A percentile compares a stretch with the other conserved stretches of the same genome.
Evolutionary conservation across 306 rosid genomes (phyloP).

Genomic region (Castanopsis chinensis): DNA sequence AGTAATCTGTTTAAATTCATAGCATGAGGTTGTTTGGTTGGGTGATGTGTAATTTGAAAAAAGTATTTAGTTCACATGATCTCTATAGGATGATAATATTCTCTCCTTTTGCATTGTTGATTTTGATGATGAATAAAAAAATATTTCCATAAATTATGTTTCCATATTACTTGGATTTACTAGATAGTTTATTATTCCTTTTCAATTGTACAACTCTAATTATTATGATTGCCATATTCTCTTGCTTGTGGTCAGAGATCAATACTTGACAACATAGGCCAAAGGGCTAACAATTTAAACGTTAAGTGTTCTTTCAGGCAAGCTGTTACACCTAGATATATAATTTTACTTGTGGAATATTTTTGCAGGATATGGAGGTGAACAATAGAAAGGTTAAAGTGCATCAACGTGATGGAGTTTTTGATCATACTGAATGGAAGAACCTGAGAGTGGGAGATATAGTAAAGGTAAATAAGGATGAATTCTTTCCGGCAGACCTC

Average conservation of each 20-base stretch:
- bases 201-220: conserved; percentile 2
- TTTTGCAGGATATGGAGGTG: conserved; percentile 72
- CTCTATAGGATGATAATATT: conserved; percentile 2
- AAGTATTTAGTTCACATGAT: neutral
- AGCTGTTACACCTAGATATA: neutral
- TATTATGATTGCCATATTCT: neutral
- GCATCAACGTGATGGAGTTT: conserved; percentile 55
- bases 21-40: conserved; percentile 9
- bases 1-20: conserved; percentile 15
- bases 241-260: neutral
- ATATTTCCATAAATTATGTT: neutral
- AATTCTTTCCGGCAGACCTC: conserved; percentile 92
- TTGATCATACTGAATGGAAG: conserved; percentile 70
- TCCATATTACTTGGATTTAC: neutral
- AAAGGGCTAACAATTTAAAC: neutral
- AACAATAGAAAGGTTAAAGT: conserved; percentile 76
- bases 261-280: neutral
- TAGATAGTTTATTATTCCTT: neutral
- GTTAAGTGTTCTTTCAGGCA: neutral
- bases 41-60: conserved; percentile 17
- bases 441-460: conserved; percentile 84
- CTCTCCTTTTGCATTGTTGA: conserved; percentile 4
- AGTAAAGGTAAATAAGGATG: conserved; percentile 77
- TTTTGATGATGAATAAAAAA: neutral
- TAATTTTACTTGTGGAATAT: conserved; percentile 20